Percentiles rank a stretch among this genome's conserved stretches.
These are phyloP conservation scores for Tagetes erecta DNA, from an alignment of 129 eudicot species.

Conservation along the genomic window DNA sequence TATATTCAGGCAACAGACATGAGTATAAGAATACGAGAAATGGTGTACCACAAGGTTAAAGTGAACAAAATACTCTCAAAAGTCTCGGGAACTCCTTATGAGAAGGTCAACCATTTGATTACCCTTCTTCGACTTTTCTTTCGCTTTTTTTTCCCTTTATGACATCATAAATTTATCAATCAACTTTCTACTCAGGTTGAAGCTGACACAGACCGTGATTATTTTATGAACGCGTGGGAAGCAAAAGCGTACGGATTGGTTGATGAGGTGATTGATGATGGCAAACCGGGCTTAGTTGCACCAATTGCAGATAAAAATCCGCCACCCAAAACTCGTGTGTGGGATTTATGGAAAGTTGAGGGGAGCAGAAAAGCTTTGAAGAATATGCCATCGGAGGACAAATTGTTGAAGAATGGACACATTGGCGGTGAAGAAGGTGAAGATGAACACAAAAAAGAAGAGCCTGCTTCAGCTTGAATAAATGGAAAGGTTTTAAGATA, in stretches of 20 bases:
- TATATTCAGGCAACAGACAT: conserved; percentile 67
- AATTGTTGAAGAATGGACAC: conserved; percentile 48
- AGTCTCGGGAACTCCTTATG: conserved; percentile 81
- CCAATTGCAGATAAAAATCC: conserved; percentile 63
- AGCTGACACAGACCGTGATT: conserved; percentile 72
- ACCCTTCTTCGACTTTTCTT: background rate
- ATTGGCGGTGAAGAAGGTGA: conserved; percentile 36
- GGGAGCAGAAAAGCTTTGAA: conserved; percentile 50
- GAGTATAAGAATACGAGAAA: conserved; percentile 74
- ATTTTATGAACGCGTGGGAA: conserved; percentile 93
- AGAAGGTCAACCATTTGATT: conserved; percentile 51
- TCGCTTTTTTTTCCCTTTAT: background rate
- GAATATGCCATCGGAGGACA: conserved; percentile 81
- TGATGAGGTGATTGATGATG: conserved; percentile 89
- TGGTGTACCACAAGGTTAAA: conserved; percentile 71
- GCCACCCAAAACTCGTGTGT: conserved; percentile 72
- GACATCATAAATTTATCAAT: background rate
- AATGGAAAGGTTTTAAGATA: background rate
- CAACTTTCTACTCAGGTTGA: conserved; percentile 50
- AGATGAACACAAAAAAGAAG: conserved; percentile 44
- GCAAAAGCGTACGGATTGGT: conserved; percentile 84
- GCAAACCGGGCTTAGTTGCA: conserved; percentile 94
- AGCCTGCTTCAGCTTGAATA: conserved; percentile 42
- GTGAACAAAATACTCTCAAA: conserved; percentile 78
- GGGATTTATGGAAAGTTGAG: conserved; percentile 63